Conservation (phyloP, 805 yeast species). For the Teunomyces panamensis region DNA sequence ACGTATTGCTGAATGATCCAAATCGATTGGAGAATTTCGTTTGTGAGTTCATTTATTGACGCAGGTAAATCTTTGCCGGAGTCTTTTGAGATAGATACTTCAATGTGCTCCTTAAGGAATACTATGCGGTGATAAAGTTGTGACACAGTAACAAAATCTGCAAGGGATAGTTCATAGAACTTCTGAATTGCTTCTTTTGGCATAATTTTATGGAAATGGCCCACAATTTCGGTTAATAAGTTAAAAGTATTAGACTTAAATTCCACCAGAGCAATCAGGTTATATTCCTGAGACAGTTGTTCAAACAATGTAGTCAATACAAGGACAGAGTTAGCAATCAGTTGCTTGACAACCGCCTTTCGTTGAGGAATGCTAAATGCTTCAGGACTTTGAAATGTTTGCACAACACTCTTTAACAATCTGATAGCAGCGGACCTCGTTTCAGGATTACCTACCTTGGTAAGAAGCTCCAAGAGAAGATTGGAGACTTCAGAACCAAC, state of each 20-base stretch:
- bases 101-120: not conserved
- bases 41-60: slow-evolving; percentile 19
- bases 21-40: slow-evolving; percentile 32
- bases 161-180: slow-evolving; percentile 12
- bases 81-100: not conserved
- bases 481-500: slow-evolving; percentile 55
- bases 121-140: not conserved
- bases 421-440: slow-evolving; percentile 48
- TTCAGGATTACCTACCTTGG: slow-evolving; percentile 25
- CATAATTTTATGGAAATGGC: slow-evolving; percentile 26
- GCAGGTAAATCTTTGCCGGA: slow-evolving; percentile 22
- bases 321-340: slow-evolving; percentile 15
- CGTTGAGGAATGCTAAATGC: slow-evolving; percentile 39
- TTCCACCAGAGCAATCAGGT: slow-evolving; percentile 13
- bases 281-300: not conserved
- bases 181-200: slow-evolving; percentile 12
- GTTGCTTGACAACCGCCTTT: slow-evolving; percentile 27
- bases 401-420: slow-evolving; percentile 52
- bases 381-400: slow-evolving; percentile 52
- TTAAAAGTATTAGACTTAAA: slow-evolving; percentile 28
- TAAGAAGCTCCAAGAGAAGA: slow-evolving; percentile 45
- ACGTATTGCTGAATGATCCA: slow-evolving; percentile 26
- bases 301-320: slow-evolving; percentile 18
- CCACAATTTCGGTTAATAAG: slow-evolving; percentile 22
- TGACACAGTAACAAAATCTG: slow-evolving; percentile 9